Evolutionary conservation across 495 filamentous ascomycete species (phyloP).

Genomic region (Penicillium turbatum): DNA sequence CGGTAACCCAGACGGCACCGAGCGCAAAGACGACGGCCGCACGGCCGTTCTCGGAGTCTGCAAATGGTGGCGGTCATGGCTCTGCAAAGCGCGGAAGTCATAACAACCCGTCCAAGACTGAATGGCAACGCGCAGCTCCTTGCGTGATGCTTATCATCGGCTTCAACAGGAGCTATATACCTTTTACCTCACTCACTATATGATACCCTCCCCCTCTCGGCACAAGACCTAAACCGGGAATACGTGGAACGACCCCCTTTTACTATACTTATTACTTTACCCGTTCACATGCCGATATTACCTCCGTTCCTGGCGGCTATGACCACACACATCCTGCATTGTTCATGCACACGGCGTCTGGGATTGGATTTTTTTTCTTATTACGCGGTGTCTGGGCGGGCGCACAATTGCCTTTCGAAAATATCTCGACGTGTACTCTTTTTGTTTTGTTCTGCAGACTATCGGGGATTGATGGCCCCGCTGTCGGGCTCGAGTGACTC

Average conservation of each 20-base stretch:
- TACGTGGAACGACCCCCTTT: slow-evolving; percentile 18
- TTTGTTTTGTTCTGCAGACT: slow-evolving; percentile 13
- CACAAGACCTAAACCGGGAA: background rate
- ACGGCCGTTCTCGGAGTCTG: slow-evolving; percentile 57
- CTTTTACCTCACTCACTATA: slow-evolving; percentile 8
- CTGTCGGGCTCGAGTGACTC: background rate
- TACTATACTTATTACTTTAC: slow-evolving; percentile 2
- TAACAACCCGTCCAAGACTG: background rate
- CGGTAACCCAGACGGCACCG: slow-evolving; percentile 60
- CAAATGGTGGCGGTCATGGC: slow-evolving; percentile 59
- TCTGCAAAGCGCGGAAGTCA: slow-evolving; percentile 39
- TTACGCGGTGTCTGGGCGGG: slow-evolving; percentile 8
- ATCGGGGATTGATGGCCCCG: background rate
- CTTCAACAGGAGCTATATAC: background rate
- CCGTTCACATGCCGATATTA: slow-evolving; percentile 15
- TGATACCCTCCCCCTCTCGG: slow-evolving; percentile 21
- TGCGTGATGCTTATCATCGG: background rate
- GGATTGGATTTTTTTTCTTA: slow-evolving; percentile 9
- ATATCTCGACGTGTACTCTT: background rate
- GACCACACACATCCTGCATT: slow-evolving; percentile 16
- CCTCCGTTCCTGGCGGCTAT: slow-evolving; percentile 4
- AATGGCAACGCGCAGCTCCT: background rate
- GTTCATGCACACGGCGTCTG: slow-evolving; percentile 15
- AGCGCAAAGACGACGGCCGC: slow-evolving; percentile 57
- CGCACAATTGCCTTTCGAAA: slow-evolving; percentile 8